A percentile compares a stretch with the other conserved stretches of the same genome.
Evolutionary conservation across 179 eudicot genomes (phyloP).

Genomic region (Silene noctiflora): DNA sequence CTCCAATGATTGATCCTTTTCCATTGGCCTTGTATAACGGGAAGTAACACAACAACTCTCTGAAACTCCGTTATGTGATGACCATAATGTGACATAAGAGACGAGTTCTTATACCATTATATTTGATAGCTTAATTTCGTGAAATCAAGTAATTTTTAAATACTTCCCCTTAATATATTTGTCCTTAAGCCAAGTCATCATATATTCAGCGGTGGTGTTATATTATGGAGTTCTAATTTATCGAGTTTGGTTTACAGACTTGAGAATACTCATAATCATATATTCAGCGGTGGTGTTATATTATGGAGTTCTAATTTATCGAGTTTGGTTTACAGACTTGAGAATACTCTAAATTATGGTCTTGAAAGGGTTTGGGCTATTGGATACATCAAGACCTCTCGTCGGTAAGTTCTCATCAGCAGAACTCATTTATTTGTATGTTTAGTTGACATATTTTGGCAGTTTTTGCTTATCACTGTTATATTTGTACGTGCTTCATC

Average conservation of each 20-base stretch:
- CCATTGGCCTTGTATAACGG: background rate
- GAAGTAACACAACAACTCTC: background rate
- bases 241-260: constrained; percentile 45
- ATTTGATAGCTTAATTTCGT: background rate
- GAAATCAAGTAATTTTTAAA: background rate
- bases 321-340: constrained; percentile 52
- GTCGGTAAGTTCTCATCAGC: constrained; percentile 41
- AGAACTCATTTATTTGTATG: background rate
- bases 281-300: background rate
- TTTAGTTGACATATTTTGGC: background rate
- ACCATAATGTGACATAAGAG: background rate
- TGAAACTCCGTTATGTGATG: background rate
- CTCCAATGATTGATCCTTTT: background rate
- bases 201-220: background rate
- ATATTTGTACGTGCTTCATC: background rate
- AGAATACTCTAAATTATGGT: constrained; percentile 88
- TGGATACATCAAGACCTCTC: constrained; percentile 82
- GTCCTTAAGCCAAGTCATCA: background rate
- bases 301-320: constrained; percentile 16
- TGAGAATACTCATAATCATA: constrained; percentile 84
- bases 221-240: constrained; percentile 16
- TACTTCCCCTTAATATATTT: background rate
- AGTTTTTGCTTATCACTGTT: background rate
- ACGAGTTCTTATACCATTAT: background rate
- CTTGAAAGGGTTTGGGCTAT: constrained; percentile 99